Evolutionary conservation across 352 stramenopile species (phyloP).

Genomic region (Globisporangium alternatum): DNA sequence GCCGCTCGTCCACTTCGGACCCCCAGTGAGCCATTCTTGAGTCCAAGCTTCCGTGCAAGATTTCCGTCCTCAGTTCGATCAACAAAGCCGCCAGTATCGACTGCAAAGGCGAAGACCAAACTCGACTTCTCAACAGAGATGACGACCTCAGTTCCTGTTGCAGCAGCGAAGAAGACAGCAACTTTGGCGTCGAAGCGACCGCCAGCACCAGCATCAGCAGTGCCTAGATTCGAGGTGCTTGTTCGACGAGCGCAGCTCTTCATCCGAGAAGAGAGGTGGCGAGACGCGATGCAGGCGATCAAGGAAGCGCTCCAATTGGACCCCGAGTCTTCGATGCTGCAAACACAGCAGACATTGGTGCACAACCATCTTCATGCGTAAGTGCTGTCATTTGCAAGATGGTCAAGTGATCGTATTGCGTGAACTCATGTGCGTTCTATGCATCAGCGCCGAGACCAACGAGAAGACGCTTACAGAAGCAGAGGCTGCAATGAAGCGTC

Average conservation of each 20-base stretch:
- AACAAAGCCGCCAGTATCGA: background rate
- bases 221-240: conserved; percentile 1
- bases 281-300: conserved; percentile 1
- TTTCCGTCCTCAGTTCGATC: background rate
- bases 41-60: conserved; percentile 7
- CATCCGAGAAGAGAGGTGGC: background rate
- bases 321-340: background rate
- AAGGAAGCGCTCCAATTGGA: conserved; percentile 2
- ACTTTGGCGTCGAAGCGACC: background rate
- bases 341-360: background rate
- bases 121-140: background rate
- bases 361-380: conserved; percentile 1
- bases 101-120: background rate
- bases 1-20: background rate
- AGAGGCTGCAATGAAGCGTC: background rate
- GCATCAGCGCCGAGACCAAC: background rate
- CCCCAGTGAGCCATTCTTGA: conserved; percentile 1
- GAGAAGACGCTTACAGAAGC: background rate
- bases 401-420: background rate
- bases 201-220: background rate
- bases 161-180: background rate
- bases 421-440: background rate
- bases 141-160: background rate
- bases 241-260: background rate
- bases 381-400: background rate